Percentiles rank a stretch among this genome's conserved stretches.
Conservation (phyloP, 345 rosid genomes). For the Citrus reticulata region DNA sequence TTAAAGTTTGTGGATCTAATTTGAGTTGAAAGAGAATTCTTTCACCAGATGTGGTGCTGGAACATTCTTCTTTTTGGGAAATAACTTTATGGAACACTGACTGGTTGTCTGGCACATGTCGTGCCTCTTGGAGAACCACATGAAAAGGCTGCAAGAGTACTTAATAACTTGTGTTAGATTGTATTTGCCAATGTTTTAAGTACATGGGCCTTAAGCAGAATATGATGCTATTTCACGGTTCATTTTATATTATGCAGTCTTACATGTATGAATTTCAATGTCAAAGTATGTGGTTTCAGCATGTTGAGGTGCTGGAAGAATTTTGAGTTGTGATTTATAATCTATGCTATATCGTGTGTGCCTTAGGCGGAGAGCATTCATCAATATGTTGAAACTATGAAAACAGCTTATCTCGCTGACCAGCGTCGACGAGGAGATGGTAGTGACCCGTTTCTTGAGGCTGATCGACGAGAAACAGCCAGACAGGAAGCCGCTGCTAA, state of each 20-base stretch:
- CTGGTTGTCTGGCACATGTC: too few species aligned
- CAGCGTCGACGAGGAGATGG: conserved; percentile 81
- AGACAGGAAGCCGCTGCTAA: conserved; percentile 95
- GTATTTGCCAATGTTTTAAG: neutral
- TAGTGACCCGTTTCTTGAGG: conserved; percentile 90
- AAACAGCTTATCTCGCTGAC: conserved; percentile 79
- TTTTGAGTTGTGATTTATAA: neutral
- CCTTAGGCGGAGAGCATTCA: conserved; percentile 85
- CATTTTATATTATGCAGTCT: neutral
- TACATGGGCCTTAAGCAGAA: neutral
- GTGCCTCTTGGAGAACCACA: neutral
- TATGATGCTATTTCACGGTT: neutral
- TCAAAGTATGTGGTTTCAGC: neutral
- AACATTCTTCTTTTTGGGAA: neutral
- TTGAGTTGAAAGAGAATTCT: conserved; percentile 1
- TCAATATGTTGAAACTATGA: conserved; percentile 89
- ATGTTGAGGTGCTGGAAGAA: neutral
- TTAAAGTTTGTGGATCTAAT: neutral
- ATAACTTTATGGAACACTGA: neutral
- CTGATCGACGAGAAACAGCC: conserved; percentile 95
- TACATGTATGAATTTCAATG: neutral
- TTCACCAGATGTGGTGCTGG: neutral
- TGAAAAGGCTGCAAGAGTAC: neutral
- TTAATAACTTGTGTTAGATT: neutral
- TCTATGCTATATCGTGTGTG: conserved; percentile 1